Conservation (phyloP, 2,329 filamentous ascomycete species). For the Clarireedia homoeocarpa region DNA sequence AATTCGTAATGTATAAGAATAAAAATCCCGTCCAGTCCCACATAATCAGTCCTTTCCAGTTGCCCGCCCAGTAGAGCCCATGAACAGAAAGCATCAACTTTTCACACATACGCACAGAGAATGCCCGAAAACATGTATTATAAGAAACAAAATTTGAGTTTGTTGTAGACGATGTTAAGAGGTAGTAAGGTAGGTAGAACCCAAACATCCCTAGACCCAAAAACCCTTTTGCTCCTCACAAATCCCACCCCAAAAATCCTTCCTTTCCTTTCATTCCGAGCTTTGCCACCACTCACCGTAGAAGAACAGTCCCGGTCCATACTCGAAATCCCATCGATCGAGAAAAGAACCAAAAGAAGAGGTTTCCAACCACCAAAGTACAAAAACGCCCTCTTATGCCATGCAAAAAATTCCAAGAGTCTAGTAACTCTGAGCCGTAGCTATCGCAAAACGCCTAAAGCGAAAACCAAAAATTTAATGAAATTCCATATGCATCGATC, state of each 20-base stretch:
- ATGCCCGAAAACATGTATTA: too few species aligned
- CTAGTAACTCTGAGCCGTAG: constrained; percentile 4
- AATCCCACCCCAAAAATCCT: not conserved
- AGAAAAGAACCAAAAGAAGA: not conserved
- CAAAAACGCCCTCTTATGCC: constrained; percentile 10
- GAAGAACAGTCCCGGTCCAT: not conserved
- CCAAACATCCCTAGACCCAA: too few species aligned
- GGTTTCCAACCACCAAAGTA: not conserved
- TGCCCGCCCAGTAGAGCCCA: too few species aligned
- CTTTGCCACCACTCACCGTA: not conserved
- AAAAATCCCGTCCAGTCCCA: too few species aligned
- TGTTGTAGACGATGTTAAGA: too few species aligned
- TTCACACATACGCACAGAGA: too few species aligned
- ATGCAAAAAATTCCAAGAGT: constrained; percentile 6
- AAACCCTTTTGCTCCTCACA: too few species aligned
- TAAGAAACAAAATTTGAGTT: too few species aligned
- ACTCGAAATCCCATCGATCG: not conserved
- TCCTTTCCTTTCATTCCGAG: not conserved
- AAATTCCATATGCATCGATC: not conserved
- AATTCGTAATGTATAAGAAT: too few species aligned
- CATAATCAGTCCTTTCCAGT: too few species aligned
- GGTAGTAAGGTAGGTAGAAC: too few species aligned
- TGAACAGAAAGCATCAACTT: too few species aligned
- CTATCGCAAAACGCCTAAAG: constrained; percentile 7
- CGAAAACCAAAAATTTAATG: not conserved